A percentile compares a stretch with the other conserved stretches of the same genome.
phyloP scores from a whole-genome alignment of 345 rosid species.

The Gossypium sturtianum region DNA sequence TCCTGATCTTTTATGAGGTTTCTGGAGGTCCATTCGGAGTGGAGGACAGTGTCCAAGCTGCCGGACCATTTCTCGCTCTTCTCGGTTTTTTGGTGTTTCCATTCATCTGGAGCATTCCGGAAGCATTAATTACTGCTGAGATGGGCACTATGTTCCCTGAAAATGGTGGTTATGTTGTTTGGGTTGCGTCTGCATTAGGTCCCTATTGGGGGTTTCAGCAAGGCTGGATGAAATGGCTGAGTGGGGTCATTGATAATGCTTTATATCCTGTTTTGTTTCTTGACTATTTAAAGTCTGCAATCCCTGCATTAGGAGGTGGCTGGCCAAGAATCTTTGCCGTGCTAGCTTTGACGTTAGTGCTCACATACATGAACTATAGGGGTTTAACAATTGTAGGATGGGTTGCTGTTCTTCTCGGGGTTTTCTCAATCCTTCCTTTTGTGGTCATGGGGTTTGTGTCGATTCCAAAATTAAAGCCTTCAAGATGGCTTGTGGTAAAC shows the following conservation, averaged over 20 bases:
- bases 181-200: constrained; percentile 6
- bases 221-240: constrained; percentile 12
- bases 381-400: constrained; percentile 10
- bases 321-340: not conserved
- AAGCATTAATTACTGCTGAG: constrained; percentile 9
- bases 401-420: constrained; percentile 9
- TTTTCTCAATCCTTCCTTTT: constrained; percentile 5
- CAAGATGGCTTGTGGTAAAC: not conserved
- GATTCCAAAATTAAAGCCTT: constrained; percentile 4
- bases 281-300: constrained; percentile 6
- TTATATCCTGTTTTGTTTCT: constrained; percentile 6
- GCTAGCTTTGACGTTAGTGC: not conserved
- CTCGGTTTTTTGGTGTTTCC: constrained; percentile 1
- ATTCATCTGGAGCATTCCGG: constrained; percentile 7
- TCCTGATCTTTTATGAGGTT: constrained; percentile 5
- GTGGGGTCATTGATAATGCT: constrained; percentile 3
- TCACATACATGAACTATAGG: constrained; percentile 9
- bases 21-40: not conserved
- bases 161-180: constrained; percentile 13
- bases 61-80: not conserved
- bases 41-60: constrained; percentile 4
- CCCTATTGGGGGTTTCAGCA: constrained; percentile 13
- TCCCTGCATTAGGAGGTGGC: constrained; percentile 8
- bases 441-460: constrained; percentile 8
- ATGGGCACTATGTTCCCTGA: constrained; percentile 10